Evolutionary conservation across 2,329 filamentous ascomycete genomes (phyloP), one percentile per base, ranked within the genome.

Genomic region (Xylariaceae sp.): DNA sequence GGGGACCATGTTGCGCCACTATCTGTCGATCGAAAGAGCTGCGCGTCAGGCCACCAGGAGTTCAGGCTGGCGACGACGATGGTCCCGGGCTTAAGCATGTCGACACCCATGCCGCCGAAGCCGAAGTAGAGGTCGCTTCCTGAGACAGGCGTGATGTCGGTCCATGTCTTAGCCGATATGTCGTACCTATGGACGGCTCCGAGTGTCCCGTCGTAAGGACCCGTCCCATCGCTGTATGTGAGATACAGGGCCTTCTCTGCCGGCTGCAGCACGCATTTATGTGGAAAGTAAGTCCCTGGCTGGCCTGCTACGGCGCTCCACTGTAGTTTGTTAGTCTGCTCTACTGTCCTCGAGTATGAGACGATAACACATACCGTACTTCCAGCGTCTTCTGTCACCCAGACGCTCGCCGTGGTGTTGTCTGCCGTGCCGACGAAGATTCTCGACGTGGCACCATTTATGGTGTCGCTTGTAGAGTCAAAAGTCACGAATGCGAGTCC

Each of bases 1-100:
- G 65, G 69, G 1, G 76, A 76, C 80, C 80, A 83, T 0, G 76
- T 80, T 13, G 73, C 69, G 18, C 76, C 81, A 0, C 78, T 80
- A 64, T 84, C 74, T 0, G 69, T 79, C 3, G 79, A 81, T 21
- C 80, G 70, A 68, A 76, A 84, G 34, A 83, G 69, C 50, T 80
- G 75, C 1, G 75, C 79, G 55, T 84, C 80, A 0, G 80, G 80
- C 68, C 74, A 83, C 80, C 80, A 84, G 15, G 74, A 77, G 67
- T 84, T 84, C 39, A 83, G 64, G 1, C 74, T 75, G 0, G 80
- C 79, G 0, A 82, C 80, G 43, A 84, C 75, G 15, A 84, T 63
- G 0, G 80, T 83, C 0, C 80, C 80, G 0, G 80, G 74, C 21
- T 75, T 77, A 58, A 77, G 72, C 57, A 76, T 68, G 45, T 84